A percentile compares a stretch with the other conserved stretches of the same genome.
These are phyloP conservation scores for Gremmenia infestans DNA, from an alignment of 2,329 filamentous ascomycete species.

Conservation along the genomic window DNA sequence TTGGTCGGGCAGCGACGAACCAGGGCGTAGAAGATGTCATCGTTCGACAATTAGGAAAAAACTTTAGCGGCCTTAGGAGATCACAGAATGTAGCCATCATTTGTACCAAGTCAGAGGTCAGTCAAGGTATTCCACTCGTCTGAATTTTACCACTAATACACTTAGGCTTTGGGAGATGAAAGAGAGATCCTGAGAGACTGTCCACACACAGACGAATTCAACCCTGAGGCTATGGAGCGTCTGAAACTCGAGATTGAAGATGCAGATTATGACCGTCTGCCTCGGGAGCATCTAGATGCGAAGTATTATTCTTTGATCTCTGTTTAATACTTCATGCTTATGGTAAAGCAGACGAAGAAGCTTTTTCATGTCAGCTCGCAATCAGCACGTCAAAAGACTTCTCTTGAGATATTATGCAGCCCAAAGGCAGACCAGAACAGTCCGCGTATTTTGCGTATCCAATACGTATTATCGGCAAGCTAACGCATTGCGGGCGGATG, in stretches of 20 bases:
- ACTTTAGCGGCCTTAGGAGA: constrained; percentile 9
- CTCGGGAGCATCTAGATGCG: neutral
- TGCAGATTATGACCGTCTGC: neutral
- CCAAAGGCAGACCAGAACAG: neutral
- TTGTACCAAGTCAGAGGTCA: constrained; percentile 15
- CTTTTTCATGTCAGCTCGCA: constrained; percentile 9
- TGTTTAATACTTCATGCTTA: constrained; percentile 3
- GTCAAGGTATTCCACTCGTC: neutral
- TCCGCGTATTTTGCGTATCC: constrained; percentile 12
- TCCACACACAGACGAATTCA: constrained; percentile 6
- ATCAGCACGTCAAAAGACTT: constrained; percentile 4
- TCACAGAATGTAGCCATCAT: constrained; percentile 12
- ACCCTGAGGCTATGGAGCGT: neutral
- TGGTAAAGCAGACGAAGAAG: constrained; percentile 1
- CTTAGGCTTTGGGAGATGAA: constrained; percentile 4
- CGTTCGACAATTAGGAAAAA: constrained; percentile 8
- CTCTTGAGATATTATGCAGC: constrained; percentile 3
- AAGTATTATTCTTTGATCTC: neutral
- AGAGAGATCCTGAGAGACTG: constrained; percentile 10
- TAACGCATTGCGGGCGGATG: neutral
- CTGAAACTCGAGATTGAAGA: constrained; percentile 1
- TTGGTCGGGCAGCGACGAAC: constrained; percentile 10
- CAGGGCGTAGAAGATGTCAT: constrained; percentile 6
- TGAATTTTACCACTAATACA: neutral
- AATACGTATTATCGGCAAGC: constrained; percentile 8